Conservation (phyloP, 2,329 filamentous ascomycete genomes). For the Zarea fungicola region DNA sequence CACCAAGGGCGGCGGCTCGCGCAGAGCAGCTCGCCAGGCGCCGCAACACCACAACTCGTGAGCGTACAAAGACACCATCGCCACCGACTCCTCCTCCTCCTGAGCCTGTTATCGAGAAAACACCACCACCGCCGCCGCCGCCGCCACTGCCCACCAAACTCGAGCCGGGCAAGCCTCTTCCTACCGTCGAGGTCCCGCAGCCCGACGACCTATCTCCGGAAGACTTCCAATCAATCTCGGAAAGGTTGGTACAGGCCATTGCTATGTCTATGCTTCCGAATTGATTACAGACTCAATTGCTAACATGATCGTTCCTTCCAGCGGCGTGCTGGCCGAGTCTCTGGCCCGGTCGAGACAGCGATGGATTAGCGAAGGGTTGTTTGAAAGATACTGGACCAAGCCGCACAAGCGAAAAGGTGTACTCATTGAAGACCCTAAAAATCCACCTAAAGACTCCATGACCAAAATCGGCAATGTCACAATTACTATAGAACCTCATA, state of each 20-base stretch:
- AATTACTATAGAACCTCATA: slow-evolving; percentile 74
- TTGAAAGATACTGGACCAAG: slow-evolving; percentile 75
- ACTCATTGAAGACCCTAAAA: slow-evolving; percentile 57
- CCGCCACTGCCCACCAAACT: slow-evolving; percentile 57
- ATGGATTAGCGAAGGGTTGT: slow-evolving; percentile 68
- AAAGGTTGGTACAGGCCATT: slow-evolving; percentile 49
- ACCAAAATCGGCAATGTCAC: slow-evolving; percentile 66
- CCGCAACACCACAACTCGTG: slow-evolving; percentile 51
- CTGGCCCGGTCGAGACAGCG: slow-evolving; percentile 65
- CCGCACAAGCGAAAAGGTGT: slow-evolving; percentile 63
- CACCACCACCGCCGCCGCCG: slow-evolving; percentile 26
- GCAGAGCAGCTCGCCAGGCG: slow-evolving; percentile 57
- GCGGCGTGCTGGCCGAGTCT: slow-evolving; percentile 70
- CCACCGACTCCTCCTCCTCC: slow-evolving; percentile 39
- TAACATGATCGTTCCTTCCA: slow-evolving; percentile 29
- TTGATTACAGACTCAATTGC: not conserved
- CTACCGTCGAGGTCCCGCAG: slow-evolving; percentile 64
- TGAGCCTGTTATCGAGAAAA: slow-evolving; percentile 28
- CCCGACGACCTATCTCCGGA: slow-evolving; percentile 54
- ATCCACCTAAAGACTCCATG: slow-evolving; percentile 67
- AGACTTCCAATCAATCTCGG: slow-evolving; percentile 69
- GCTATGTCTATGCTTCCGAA: not conserved
- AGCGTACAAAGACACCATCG: slow-evolving; percentile 44
- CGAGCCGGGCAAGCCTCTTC: slow-evolving; percentile 61
- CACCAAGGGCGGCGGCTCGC: slow-evolving; percentile 56